phyloP scores from a whole-genome alignment of 2,329 filamentous ascomycete species.

The Macrophomina tecta region DNA sequence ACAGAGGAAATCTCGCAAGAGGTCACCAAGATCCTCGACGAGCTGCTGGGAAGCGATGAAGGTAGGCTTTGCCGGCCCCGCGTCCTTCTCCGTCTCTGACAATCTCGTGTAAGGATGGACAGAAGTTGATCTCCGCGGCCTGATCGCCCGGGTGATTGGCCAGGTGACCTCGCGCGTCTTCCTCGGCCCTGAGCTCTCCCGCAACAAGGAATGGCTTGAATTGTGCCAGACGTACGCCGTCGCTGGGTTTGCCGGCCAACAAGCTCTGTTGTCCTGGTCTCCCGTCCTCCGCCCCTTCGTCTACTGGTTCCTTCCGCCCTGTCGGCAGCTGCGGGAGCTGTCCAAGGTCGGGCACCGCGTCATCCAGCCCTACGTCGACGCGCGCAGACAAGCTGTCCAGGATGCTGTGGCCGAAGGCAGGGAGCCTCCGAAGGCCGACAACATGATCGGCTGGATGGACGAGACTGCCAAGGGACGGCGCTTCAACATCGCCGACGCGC shows the following conservation, averaged over 20 bases:
- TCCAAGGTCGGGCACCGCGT: neutral
- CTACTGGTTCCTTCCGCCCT: neutral
- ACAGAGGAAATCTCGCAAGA: neutral
- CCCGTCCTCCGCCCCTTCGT: constrained; percentile 39
- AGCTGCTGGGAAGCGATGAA: neutral
- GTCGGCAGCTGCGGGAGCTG: neutral
- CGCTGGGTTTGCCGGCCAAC: constrained; percentile 41
- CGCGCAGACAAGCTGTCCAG: neutral
- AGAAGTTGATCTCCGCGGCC: neutral
- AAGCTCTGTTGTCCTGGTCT: constrained; percentile 42
- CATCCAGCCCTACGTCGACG: neutral
- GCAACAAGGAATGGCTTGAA: neutral
- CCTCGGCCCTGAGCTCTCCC: constrained; percentile 52
- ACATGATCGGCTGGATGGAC: constrained; percentile 16
- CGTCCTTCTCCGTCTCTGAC: neutral
- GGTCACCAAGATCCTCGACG: neutral
- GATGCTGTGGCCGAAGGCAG: neutral
- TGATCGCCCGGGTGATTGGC: constrained; percentile 56
- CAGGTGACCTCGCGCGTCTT: constrained; percentile 62
- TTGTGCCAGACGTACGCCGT: constrained; percentile 39
- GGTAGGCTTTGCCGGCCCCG: neutral
- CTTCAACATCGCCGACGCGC: neutral
- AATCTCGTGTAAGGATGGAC: constrained; percentile 13
- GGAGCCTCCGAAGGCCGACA: neutral
- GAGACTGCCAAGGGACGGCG: neutral